Base-by-base conservation (phyloP, 108 stramenopile species). In the Skeletonema menzelii region DNA sequence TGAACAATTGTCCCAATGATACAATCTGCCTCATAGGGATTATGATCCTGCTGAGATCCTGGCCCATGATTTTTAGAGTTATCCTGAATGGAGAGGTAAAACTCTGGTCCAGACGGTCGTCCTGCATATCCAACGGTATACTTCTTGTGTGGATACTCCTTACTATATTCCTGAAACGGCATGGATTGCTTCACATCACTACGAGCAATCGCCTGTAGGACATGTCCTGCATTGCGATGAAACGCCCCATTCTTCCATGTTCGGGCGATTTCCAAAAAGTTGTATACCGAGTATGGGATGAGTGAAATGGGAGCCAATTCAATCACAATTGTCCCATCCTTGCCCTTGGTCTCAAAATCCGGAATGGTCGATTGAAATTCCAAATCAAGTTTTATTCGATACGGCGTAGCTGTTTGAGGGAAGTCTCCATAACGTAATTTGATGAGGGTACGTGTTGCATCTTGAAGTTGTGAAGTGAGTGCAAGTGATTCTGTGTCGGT, bases 11-110 rank as follows among this genome's bases (percentile, higher is more conserved):
- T 87, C 19, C 95, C 97, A 70, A 98, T 96, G 56, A 86, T 82
- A 63, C 88, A 68, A 84, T 98, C 96, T 20, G 97, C 96, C 80
- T 98, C 97, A 55, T 93, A 83, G 10, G 93, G 93, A 69, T 94
- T 93, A 10, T 86, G 59, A n/a, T 85, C 66, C 70, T 94, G 93
- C 63, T 94, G 93, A 8, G 80, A 77, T 46, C 93, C 93, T 2
- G 90, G 93, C 27, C 93, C 95, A 56, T 96, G 95, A 68, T 88
- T 89, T 17, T 62, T 24, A n/a, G 84, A 72, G 66, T 94, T 96
- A 75, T 96, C 78, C 58, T 66, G 22, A 44, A 91, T 94, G 44
- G 70, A 77, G 15, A 94, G 82, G 57, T 96, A 96, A 77, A 86
- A 94, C 35, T 67, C 90, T 2, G 95, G 90, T 11, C 95, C 95